These are phyloP conservation scores for Jatropha curcas DNA, from an alignment of 345 rosid species.

Conservation along the genomic window DNA sequence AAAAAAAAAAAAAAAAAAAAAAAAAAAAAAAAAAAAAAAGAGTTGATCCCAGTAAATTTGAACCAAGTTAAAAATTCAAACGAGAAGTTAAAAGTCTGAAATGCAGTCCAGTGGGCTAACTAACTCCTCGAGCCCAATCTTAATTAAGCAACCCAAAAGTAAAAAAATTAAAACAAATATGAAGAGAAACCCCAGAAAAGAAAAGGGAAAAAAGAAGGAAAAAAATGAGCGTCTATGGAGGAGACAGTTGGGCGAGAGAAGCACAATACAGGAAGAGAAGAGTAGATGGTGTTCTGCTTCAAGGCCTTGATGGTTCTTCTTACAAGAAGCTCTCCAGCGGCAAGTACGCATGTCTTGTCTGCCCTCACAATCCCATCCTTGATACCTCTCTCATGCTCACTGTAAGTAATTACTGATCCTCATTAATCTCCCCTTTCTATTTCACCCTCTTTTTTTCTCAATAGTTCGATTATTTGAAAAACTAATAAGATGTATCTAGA, in stretches of 20 bases:
- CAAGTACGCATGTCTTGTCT: slow-evolving; percentile 47
- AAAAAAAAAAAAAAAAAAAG: too few relatives aligned
- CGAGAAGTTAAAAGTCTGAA: too few relatives aligned
- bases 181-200: background rate
- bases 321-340: slow-evolving; percentile 50
- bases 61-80: too few relatives aligned
- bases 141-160: background rate
- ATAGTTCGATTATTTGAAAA: background rate
- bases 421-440: background rate
- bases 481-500: background rate
- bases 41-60: too few relatives aligned
- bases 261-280: slow-evolving; percentile 47
- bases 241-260: slow-evolving; percentile 61
- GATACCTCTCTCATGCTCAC: slow-evolving; percentile 52
- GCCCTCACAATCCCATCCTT: slow-evolving; percentile 48
- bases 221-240: slow-evolving; percentile 54
- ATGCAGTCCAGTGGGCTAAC: too few relatives aligned
- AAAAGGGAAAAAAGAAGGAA: background rate
- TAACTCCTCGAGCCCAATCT: background rate
- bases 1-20: too few relatives aligned
- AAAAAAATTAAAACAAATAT: too few relatives aligned
- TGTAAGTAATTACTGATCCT: slow-evolving; percentile 22
- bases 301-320: slow-evolving; percentile 20
- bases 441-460: too few relatives aligned
- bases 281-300: slow-evolving; percentile 29